Percentiles rank a stretch among this genome's conserved stretches.
Conservation (phyloP, 2,329 filamentous ascomycete genomes). For the Cladosporium sp. region DNA sequence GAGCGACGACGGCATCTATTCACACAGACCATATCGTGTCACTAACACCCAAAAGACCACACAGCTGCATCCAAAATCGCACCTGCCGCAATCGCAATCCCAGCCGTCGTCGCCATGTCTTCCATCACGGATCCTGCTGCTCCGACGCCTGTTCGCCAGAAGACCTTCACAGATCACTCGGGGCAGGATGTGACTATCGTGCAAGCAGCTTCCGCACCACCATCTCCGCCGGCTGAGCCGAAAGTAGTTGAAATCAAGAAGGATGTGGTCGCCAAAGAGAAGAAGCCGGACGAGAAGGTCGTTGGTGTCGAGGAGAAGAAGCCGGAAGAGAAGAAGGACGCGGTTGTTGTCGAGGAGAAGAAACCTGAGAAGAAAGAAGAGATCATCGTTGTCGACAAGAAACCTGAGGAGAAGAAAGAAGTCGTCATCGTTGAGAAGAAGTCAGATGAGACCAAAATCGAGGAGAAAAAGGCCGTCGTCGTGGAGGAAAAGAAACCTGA, state of each 20-base stretch:
- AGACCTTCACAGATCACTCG: constrained; percentile 11
- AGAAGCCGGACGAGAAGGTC: neutral
- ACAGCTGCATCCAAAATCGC: neutral
- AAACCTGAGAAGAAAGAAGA: constrained; percentile 8
- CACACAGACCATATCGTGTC: neutral
- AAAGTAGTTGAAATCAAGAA: constrained; percentile 2
- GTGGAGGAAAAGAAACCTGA: constrained; percentile 1
- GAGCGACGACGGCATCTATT: neutral
- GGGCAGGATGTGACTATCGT: constrained; percentile 9
- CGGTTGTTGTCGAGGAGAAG: neutral
- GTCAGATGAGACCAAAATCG: constrained; percentile 1
- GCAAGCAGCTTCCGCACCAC: neutral
- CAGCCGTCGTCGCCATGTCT: constrained; percentile 14
- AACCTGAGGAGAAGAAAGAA: neutral
- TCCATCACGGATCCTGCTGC: neutral
- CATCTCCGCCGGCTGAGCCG: constrained; percentile 3
- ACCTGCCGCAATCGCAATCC: neutral
- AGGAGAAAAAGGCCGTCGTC: neutral
- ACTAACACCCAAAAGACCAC: neutral
- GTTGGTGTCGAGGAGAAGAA: constrained; percentile 6
- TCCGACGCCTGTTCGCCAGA: constrained; percentile 2
- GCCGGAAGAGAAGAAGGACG: neutral
- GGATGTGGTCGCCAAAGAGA: neutral
- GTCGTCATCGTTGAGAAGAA: constrained; percentile 4
- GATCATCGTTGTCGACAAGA: neutral